Percentiles rank a stretch among this genome's conserved stretches.
Conservation (phyloP, 805 yeast species). For the Kazachstania kunashirensis region DNA sequence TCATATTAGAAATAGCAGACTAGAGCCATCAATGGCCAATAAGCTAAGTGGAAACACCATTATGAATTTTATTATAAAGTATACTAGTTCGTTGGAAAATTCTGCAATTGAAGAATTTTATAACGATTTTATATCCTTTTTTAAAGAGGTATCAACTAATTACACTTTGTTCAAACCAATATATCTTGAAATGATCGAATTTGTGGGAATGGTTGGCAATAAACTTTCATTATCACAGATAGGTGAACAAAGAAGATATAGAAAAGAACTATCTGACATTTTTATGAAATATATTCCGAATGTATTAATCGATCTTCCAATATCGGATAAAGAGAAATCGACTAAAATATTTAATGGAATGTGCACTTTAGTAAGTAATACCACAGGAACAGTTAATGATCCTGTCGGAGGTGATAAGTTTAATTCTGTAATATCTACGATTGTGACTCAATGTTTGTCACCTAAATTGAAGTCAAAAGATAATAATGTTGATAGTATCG, state of each 20-base stretch:
- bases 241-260: constrained; percentile 50
- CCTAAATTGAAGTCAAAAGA: constrained; percentile 44
- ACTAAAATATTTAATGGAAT: constrained; percentile 10
- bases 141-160: constrained; percentile 48
- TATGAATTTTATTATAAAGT: constrained; percentile 46
- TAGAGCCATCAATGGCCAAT: constrained; percentile 38
- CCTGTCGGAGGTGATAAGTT: constrained; percentile 43
- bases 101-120: constrained; percentile 79
- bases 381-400: constrained; percentile 20
- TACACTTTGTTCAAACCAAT: constrained; percentile 38
- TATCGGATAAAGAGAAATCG: constrained; percentile 10
- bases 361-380: constrained; percentile 10
- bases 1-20: constrained; percentile 8
- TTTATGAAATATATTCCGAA: constrained; percentile 32
- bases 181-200: constrained; percentile 44
- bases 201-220: constrained; percentile 41
- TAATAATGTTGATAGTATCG: constrained; percentile 31
- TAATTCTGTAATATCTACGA: constrained; percentile 37
- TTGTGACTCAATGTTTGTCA: constrained; percentile 43
- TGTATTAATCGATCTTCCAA: constrained; percentile 21
- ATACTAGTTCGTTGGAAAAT: constrained; percentile 55
- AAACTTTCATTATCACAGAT: constrained; percentile 51
- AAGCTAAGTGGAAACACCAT: constrained; percentile 38
- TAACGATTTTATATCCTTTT: constrained; percentile 44
- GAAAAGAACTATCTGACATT: constrained; percentile 45